Conservation (phyloP, 2,329 filamentous ascomycete genomes). For the Aureobasidium sp. region DNA sequence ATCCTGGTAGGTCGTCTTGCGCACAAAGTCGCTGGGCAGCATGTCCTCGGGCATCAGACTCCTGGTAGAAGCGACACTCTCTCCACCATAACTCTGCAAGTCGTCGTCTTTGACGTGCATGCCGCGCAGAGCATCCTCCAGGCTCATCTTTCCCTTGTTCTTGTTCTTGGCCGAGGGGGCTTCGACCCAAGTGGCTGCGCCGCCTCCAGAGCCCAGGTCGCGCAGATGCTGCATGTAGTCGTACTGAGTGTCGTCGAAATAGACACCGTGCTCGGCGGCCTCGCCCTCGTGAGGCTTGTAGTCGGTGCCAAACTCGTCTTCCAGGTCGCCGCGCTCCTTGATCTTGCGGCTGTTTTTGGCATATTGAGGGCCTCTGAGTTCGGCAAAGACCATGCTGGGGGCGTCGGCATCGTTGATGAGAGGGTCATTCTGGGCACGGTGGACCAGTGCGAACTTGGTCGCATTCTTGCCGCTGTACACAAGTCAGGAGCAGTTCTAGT, state of each 20-base stretch:
- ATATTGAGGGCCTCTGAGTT: constrained; percentile 29
- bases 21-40: constrained; percentile 71
- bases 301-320: constrained; percentile 60
- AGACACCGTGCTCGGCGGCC: constrained; percentile 88
- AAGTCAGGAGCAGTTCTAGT: not conserved
- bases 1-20: constrained; percentile 74
- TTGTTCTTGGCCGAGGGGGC: constrained; percentile 57
- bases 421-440: constrained; percentile 94
- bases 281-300: constrained; percentile 91
- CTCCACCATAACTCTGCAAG: constrained; percentile 34
- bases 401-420: constrained; percentile 88
- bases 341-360: constrained; percentile 26
- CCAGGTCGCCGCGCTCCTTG: constrained; percentile 61
- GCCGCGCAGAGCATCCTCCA: constrained; percentile 75
- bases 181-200: constrained; percentile 76
- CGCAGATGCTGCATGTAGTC: constrained; percentile 99
- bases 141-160: constrained; percentile 63
- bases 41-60: constrained; percentile 64
- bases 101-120: constrained; percentile 40
- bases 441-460: constrained; percentile 87
- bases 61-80: constrained; percentile 30
- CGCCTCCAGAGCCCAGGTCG: constrained; percentile 60
- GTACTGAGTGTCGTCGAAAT: constrained; percentile 90
- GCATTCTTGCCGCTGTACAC: constrained; percentile 63
- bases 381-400: constrained; percentile 85